A percentile compares a stretch with the other conserved stretches of the same genome.
phyloP scores from a whole-genome alignment of 352 stramenopile species.

The Phytophthora sojae region DNA sequence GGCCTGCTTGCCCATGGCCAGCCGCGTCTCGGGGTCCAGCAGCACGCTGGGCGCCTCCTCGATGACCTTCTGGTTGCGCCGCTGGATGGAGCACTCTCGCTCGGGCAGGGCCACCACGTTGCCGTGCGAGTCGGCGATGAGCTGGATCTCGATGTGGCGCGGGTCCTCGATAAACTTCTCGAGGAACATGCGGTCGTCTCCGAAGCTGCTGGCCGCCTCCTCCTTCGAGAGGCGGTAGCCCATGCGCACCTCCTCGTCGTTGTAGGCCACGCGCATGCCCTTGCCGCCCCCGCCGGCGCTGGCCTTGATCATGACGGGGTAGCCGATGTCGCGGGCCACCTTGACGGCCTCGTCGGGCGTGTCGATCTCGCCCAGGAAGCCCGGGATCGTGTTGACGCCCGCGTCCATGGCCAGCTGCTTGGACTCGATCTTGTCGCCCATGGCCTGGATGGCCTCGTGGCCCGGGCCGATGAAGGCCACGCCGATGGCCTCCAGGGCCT shows the following conservation, averaged over 20 bases:
- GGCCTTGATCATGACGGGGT: constrained; percentile 99
- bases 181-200: constrained; percentile 96
- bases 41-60: constrained; percentile 94
- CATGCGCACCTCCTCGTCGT: constrained; percentile 90
- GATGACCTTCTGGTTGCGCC: constrained; percentile 98
- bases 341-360: constrained; percentile 81
- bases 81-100: constrained; percentile 97
- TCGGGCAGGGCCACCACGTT: constrained; percentile 95
- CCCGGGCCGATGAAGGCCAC: constrained; percentile 92
- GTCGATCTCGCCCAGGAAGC: constrained; percentile 91
- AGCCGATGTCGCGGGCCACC: constrained; percentile 94
- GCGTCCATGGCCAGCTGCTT: constrained; percentile 95
- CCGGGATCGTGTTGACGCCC: constrained; percentile 94
- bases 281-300: constrained; percentile 95
- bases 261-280: constrained; percentile 96
- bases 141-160: constrained; percentile 98
- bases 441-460: constrained; percentile 87
- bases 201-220: constrained; percentile 93
- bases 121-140: constrained; percentile 92
- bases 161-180: constrained; percentile 98
- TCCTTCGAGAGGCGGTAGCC: constrained; percentile 87
- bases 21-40: constrained; percentile 89
- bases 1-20: constrained; percentile 87
- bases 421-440: constrained; percentile 96
- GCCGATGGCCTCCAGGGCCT: constrained; percentile 74